Evolutionary conservation across 768 basidiomycete genomes (phyloP), one percentile per base, ranked within the genome.

Genomic region (Termitomyces sp.): DNA sequence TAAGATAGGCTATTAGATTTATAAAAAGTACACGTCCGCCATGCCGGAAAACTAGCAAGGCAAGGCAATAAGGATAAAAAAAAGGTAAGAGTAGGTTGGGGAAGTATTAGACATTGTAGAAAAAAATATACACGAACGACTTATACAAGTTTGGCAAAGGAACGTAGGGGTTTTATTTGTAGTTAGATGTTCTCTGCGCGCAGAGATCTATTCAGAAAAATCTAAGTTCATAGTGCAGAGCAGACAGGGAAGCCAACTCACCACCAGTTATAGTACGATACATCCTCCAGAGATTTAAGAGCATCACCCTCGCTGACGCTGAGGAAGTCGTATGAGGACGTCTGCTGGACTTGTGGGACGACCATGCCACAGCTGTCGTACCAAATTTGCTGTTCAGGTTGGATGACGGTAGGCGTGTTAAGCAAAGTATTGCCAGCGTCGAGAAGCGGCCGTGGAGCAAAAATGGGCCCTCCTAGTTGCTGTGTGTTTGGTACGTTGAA

Each of bases 401-500:
- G 54, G 3, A 20, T 15, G 7, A 51, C 45, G 20, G 49, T 15
- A 18, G 61, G 47, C 7, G 27, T 50, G 15, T 20, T 47, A n/a
- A 64, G 60, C 44, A 64, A 22, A 12, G 58, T 64, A 49, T 62
- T 64, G 27, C 49, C 51, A 3, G 63, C 59, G 45, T 61, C 63
- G 15, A 61, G 55, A 7, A 61, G 63, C 2, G 61, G 63, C 1
- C 63, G 60, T 15, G 58, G 63, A 4, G 61, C 48, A 20, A 55
- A 58, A 9, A 64, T 36, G 16, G 60, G 31, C 5, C 37, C 52
- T 11, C 45, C 58, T 3, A 54, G 34, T 3, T 53, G 57, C 12
- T 55, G 54, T 5, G 39, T 22, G n/a, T 50, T 54, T 12, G 48
- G 45, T 3, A 37, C 49, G 7, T 56, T 54, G 15, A 55, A 48